These are phyloP conservation scores for Phylloporus sp. DNA, from an alignment of 768 basidiomycete genomes.

Conservation along the genomic window DNA sequence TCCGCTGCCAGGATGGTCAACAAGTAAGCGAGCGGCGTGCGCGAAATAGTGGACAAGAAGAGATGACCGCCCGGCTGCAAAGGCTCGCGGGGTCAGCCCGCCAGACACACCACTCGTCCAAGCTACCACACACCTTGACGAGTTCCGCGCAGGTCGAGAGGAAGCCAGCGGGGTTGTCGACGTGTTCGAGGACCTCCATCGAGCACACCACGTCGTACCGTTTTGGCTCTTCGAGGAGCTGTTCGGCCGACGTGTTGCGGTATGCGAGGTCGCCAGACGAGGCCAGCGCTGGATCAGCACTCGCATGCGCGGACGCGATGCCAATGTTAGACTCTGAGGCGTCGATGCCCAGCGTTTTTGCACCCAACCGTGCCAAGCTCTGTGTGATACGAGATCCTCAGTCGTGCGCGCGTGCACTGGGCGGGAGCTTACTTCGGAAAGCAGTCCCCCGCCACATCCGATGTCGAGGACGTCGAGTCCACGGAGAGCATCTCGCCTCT, in stretches of 20 bases:
- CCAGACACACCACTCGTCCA: background rate
- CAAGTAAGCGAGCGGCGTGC: constrained; percentile 69
- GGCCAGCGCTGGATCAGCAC: constrained; percentile 53
- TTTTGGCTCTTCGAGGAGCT: constrained; percentile 54
- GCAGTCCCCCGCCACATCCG: constrained; percentile 91
- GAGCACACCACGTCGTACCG: constrained; percentile 92
- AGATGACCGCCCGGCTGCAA: constrained; percentile 90
- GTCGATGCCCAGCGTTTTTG: constrained; percentile 85
- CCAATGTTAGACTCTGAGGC: constrained; percentile 83
- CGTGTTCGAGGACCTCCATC: constrained; percentile 98
- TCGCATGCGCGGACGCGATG: constrained; percentile 79
- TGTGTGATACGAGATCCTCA: constrained; percentile 26
- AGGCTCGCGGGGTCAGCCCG: constrained; percentile 2
- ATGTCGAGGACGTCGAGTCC: constrained; percentile 81
- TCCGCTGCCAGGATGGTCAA: constrained; percentile 79
- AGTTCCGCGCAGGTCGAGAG: constrained; percentile 76
- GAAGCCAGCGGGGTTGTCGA: constrained; percentile 85
- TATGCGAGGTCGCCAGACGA: constrained; percentile 50
- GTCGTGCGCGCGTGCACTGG: background rate
- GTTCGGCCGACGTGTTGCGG: constrained; percentile 69
- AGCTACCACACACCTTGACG: constrained; percentile 61
- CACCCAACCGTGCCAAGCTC: constrained; percentile 86
- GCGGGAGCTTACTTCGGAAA: constrained; percentile 70
- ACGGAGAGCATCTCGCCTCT: constrained; percentile 38
- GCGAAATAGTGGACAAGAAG: constrained; percentile 91